phyloP scores from a whole-genome alignment of 2,329 filamentous ascomycete genomes.

The Colletotrichum caudatum region DNA sequence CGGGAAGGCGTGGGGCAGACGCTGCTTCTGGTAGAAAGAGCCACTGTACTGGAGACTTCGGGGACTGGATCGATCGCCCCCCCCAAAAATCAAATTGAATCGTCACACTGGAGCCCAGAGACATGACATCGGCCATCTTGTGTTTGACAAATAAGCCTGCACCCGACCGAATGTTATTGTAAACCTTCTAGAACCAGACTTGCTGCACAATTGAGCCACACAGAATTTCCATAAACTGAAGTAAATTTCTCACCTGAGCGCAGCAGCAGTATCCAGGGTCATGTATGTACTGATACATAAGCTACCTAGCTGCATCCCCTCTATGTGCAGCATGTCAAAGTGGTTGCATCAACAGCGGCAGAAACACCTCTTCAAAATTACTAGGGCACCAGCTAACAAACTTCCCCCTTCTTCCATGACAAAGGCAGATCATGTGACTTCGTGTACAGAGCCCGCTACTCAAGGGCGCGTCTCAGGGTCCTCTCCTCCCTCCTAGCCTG shows the following conservation, averaged over 20 bases:
- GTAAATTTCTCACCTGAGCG: not conserved
- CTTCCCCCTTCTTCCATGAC: not conserved
- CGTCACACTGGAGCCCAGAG: constrained; percentile 25
- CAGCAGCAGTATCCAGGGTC: not conserved
- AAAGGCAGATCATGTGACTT: constrained; percentile 37
- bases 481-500: not conserved
- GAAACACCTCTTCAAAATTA: not conserved
- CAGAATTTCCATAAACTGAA: not conserved
- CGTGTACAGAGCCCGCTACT: constrained; percentile 34
- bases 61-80: constrained; percentile 32
- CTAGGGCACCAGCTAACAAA: constrained; percentile 13
- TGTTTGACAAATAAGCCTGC: not conserved
- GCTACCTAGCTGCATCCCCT: not conserved
- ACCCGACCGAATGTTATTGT: not conserved
- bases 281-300: not conserved
- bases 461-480: constrained; percentile 11
- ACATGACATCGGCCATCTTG: not conserved
- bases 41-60: constrained; percentile 32
- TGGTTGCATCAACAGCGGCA: not conserved
- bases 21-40: constrained; percentile 9
- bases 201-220: not conserved
- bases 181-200: not conserved
- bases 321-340: not conserved
- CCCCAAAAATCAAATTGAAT: constrained; percentile 14
- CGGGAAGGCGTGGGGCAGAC: constrained; percentile 33